A percentile compares a stretch with the other conserved stretches of the same genome.
phyloP scores from a whole-genome alignment of 2,329 filamentous ascomycete genomes.

The Colletotrichum truncatum region DNA sequence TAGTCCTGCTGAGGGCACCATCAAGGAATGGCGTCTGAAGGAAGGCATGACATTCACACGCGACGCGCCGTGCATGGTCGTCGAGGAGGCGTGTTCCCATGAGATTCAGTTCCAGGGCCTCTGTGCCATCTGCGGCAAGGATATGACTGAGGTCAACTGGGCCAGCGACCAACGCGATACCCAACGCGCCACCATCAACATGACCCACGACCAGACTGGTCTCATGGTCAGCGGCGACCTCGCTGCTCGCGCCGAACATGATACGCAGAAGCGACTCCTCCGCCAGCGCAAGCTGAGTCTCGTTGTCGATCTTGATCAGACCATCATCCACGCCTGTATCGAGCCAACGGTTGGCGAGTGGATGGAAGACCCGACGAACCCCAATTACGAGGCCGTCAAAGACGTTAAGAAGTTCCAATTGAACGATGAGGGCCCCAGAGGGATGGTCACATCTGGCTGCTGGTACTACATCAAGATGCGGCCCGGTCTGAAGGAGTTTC shows the following conservation, averaged over 20 bases:
- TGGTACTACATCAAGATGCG: constrained; percentile 99
- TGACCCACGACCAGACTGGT: constrained; percentile 90
- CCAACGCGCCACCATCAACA: constrained; percentile 90
- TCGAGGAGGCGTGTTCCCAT: constrained; percentile 92
- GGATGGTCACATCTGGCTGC: constrained; percentile 70
- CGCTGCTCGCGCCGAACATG: constrained; percentile 83
- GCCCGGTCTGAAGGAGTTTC: constrained; percentile 83
- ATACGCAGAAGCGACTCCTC: constrained; percentile 85
- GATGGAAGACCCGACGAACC: constrained; percentile 87
- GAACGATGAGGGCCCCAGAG: constrained; percentile 81
- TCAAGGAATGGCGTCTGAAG: constrained; percentile 79
- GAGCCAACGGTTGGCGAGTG: constrained; percentile 96
- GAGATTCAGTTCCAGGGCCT: constrained; percentile 91
- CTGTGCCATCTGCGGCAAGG: constrained; percentile 91
- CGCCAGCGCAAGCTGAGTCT: constrained; percentile 86
- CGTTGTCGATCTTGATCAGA: constrained; percentile 97
- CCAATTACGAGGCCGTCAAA: constrained; percentile 90
- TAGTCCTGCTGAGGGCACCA: constrained; percentile 81
- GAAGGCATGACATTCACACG: constrained; percentile 71
- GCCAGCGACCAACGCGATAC: constrained; percentile 82
- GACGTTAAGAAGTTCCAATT: constrained; percentile 91
- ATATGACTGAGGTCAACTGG: constrained; percentile 93
- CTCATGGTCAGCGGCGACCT: constrained; percentile 86
- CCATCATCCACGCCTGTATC: constrained; percentile 97
- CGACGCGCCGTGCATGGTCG: constrained; percentile 71